Evolutionary conservation across 257 asterid genomes (phyloP).

Genomic region (Mentha longifolia): DNA sequence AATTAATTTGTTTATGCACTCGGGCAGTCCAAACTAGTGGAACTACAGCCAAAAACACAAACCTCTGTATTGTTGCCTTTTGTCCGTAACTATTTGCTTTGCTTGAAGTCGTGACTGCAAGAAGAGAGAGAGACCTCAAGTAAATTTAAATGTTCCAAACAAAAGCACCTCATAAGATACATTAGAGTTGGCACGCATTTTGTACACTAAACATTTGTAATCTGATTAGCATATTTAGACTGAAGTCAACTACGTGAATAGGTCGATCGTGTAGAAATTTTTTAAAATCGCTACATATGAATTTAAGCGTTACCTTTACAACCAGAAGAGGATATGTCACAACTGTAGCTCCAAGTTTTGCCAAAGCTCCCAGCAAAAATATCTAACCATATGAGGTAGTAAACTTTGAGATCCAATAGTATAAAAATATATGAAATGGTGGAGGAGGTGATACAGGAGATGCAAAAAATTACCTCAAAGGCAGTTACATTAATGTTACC

Average conservation of each 20-base stretch:
- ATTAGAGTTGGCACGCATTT: background rate
- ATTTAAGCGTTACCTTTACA: constrained; percentile 65
- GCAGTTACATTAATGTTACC: constrained; percentile 68
- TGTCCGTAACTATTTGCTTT: constrained; percentile 71
- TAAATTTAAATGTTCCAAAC: constrained; percentile 3
- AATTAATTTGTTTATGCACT: background rate
- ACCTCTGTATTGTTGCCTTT: constrained; percentile 85
- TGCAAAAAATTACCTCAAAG: constrained; percentile 61
- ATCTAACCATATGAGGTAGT: constrained; percentile 47
- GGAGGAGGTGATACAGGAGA: constrained; percentile 14
- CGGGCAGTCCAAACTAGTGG: constrained; percentile 3
- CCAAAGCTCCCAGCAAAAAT: constrained; percentile 96
- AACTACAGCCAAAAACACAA: constrained; percentile 18
- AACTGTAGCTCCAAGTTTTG: constrained; percentile 99
- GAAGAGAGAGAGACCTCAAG: constrained; percentile 14
- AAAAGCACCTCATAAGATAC: constrained; percentile 19
- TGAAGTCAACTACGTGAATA: background rate
- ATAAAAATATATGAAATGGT: background rate
- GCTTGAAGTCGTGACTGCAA: constrained; percentile 98
- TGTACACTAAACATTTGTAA: background rate
- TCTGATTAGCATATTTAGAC: background rate
- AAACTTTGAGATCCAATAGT: constrained; percentile 24
- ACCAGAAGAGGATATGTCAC: constrained; percentile 93
- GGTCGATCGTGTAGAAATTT: constrained; percentile 6
- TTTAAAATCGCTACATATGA: constrained; percentile 2